Evolutionary conservation across 176 grass and related monocot species (phyloP).

Genomic region (maize (Zea mays)): DNA sequence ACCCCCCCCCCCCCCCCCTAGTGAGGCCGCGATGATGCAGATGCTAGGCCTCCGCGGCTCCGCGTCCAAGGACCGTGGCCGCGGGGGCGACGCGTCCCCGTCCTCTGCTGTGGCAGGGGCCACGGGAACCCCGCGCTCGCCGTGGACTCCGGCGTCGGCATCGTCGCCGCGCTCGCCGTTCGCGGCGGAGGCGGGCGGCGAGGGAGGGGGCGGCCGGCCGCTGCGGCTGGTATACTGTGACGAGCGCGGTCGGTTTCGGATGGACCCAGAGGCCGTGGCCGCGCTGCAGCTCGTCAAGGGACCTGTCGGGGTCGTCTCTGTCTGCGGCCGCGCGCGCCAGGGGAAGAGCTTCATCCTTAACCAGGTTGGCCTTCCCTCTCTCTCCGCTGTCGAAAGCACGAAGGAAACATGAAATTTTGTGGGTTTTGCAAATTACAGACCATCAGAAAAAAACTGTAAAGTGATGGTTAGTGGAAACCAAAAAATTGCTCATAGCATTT

Average conservation of each 20-base stretch:
- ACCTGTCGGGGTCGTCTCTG: conserved; percentile 81
- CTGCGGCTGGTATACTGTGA: conserved; percentile 88
- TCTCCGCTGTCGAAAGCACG: background rate
- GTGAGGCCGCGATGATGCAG: conserved; percentile 56
- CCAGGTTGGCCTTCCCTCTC: conserved; percentile 52
- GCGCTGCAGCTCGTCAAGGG: conserved; percentile 89
- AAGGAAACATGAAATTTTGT: background rate
- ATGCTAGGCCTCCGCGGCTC: conserved; percentile 60
- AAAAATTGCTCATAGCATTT: background rate
- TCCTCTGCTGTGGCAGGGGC: background rate
- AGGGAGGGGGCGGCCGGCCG: conserved; percentile 45
- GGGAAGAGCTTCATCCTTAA: conserved; percentile 98
- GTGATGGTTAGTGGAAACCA: background rate
- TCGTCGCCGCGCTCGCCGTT: conserved; percentile 17
- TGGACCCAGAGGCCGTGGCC: conserved; percentile 88
- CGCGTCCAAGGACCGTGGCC: conserved; percentile 9
- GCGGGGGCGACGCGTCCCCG: conserved; percentile 17
- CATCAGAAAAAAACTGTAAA: background rate
- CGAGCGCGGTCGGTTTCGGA: conserved; percentile 77
- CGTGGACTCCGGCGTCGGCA: conserved; percentile 5
- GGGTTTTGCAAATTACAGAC: background rate
- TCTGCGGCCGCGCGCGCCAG: conserved; percentile 95
- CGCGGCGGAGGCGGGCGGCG: conserved; percentile 30
- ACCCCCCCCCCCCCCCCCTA: background rate
- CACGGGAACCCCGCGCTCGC: conserved; percentile 1